Evolutionary conservation across 768 basidiomycete species (phyloP), one percentile per base, ranked within the genome.

Genomic region (Lanmaoa rubissima): DNA sequence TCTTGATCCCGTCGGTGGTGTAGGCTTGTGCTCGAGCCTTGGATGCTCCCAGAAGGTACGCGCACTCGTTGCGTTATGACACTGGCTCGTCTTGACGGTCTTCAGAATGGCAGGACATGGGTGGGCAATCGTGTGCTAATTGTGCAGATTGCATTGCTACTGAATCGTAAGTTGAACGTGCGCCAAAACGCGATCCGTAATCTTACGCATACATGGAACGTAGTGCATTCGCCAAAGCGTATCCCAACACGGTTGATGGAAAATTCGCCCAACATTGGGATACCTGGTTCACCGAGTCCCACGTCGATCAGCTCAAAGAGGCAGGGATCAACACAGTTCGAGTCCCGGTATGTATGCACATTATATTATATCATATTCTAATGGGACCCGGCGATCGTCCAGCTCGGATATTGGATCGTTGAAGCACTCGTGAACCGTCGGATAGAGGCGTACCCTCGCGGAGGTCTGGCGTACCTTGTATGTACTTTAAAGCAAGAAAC

Each of bases 321-420:
- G 74, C 76, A 2, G 86, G 86, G 4, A 83, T 92, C 60, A 92
- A 92, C 63, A 87, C 87, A 17, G 86, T 88, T 58, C 84, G 90
- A 34, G 76, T 92, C 61, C 90, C 90, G 1, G 88, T 89, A 61
- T 56, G 84, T 53, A 54, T 19, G 13, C 41, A n/a, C 16, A 24
- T 24, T 24, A 11, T 5, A n/a, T 26, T 24, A 0, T 28, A 34
- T 34, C 24, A 5, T 36, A 11, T 44, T 38, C 47, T 44, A 39
- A 57, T 16, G 11, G 8, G 8, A n/a, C 11, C 1, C n/a, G 3
- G 45, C 12, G 12, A 47, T 40, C 14, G 12, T 57, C 43, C 40
- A 90, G 88, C 81, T 92, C 40, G 90, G 90, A 0, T 92, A 87
- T 67, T 92, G 90, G 90, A 84, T 92, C 46, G 74, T 92, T 9